Percentiles rank a stretch among this genome's conserved stretches.
phyloP scores from a whole-genome alignment of 2,329 filamentous ascomycete genomes.

The Aspergillus luchuensis region DNA sequence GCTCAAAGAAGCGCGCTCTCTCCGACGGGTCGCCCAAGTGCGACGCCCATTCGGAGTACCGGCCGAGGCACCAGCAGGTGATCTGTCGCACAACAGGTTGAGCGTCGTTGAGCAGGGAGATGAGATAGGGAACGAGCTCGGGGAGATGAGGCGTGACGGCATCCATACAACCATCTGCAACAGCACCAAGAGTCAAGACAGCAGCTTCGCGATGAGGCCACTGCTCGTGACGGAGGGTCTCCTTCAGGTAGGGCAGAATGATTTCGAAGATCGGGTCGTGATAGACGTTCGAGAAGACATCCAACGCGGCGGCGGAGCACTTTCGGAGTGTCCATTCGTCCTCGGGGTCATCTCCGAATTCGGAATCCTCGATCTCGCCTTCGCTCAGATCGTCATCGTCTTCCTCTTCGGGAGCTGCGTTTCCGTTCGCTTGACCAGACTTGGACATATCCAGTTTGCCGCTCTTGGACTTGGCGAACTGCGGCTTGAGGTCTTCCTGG shows the following conservation, averaged over 20 bases:
- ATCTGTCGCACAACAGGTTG: constrained; percentile 95
- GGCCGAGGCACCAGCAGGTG: constrained; percentile 94
- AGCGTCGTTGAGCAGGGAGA: constrained; percentile 77
- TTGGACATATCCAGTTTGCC: constrained; percentile 61
- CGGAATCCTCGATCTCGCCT: constrained; percentile 79
- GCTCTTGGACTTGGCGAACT: constrained; percentile 74
- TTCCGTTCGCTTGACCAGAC: constrained; percentile 42
- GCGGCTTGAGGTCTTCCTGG: constrained; percentile 86
- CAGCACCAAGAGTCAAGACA: constrained; percentile 88
- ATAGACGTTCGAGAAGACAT: constrained; percentile 91
- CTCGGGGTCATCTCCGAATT: constrained; percentile 73
- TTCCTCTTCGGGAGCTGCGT: constrained; percentile 54
- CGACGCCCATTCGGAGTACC: constrained; percentile 91
- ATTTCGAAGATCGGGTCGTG: constrained; percentile 83
- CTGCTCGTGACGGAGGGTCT: constrained; percentile 82
- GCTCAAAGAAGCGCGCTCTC: constrained; percentile 80
- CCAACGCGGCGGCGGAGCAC: constrained; percentile 91
- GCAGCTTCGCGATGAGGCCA: constrained; percentile 94
- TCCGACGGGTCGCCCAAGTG: constrained; percentile 67
- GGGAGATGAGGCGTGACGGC: constrained; percentile 88
- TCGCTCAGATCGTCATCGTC: constrained; percentile 77
- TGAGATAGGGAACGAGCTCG: constrained; percentile 85
- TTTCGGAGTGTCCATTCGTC: constrained; percentile 95
- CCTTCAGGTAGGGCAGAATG: constrained; percentile 88
- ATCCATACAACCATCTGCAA: constrained; percentile 90